A percentile compares a stretch with the other conserved stretches of the same genome.
Conservation (phyloP, 1,139 yeast genomes). For the Kazachstania sp. region DNA sequence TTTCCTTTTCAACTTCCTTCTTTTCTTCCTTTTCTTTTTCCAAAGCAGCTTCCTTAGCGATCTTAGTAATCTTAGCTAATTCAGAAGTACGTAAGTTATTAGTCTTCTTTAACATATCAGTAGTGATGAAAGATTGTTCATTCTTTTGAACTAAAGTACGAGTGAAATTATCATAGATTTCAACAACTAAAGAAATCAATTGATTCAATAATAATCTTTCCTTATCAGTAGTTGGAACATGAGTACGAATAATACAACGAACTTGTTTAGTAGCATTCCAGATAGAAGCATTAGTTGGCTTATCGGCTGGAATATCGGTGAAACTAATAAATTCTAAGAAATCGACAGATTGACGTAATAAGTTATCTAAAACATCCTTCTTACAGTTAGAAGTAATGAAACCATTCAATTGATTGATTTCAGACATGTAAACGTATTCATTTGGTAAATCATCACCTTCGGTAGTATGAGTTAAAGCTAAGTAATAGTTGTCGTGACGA, state of each 20-base stretch:
- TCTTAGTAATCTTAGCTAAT: constrained; percentile 48
- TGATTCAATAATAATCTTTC: constrained; percentile 28
- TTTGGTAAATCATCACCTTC: constrained; percentile 60
- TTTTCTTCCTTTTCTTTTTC: constrained; percentile 63
- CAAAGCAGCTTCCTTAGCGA: constrained; percentile 45
- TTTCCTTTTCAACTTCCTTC: constrained; percentile 52
- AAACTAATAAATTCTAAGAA: constrained; percentile 61
- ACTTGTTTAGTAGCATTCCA: constrained; percentile 47
- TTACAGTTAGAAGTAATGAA: constrained; percentile 44
- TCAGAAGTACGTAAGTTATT: constrained; percentile 43
- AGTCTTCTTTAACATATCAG: constrained; percentile 66
- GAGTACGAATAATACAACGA: constrained; percentile 31
- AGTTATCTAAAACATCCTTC: constrained; percentile 35
- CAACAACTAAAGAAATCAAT: constrained; percentile 29
- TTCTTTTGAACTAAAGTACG: constrained; percentile 29
- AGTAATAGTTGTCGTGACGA: constrained; percentile 69
- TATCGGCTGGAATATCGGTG: constrained; percentile 70
- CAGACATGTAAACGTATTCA: constrained; percentile 83
- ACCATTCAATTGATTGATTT: constrained; percentile 72
- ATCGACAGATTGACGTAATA: constrained; percentile 43
- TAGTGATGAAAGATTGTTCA: constrained; percentile 28
- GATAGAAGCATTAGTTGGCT: constrained; percentile 43
- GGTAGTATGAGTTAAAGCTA: constrained; percentile 75
- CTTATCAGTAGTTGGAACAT: constrained; percentile 16
- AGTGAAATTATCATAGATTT: constrained; percentile 38